Evolutionary conservation across 306 rosid species (phyloP).

Genomic region (Dalbergia cochinchinensis): DNA sequence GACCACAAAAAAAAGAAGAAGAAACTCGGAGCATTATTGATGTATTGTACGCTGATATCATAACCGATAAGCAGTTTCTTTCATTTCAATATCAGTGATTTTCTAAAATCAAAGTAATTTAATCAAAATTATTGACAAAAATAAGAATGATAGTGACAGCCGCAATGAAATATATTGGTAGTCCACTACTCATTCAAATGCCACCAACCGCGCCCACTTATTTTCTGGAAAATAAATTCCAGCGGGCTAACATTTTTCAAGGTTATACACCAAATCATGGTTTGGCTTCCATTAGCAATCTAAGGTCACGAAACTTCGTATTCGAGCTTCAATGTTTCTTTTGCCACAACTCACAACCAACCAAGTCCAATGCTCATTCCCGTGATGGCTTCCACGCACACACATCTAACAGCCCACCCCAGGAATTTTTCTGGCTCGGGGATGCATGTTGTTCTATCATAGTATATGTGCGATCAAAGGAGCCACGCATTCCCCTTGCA

Average conservation of each 20-base stretch:
- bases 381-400: constrained; percentile 5
- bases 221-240: no score
- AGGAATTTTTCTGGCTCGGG: constrained; percentile 1
- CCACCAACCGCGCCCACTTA: no score
- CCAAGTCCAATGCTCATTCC: background rate
- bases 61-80: background rate
- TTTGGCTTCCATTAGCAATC: background rate
- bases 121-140: no score
- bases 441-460: constrained; percentile 9
- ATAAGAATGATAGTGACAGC: no score
- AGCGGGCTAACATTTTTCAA: background rate
- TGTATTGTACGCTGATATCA: background rate
- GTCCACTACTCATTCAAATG: no score
- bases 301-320: constrained; percentile 5
- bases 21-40: no score
- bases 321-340: constrained; percentile 15
- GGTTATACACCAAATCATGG: background rate
- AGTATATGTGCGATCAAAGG: constrained; percentile 21
- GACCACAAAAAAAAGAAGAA: no score
- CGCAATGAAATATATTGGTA: no score
- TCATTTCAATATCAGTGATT: no score
- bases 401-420: background rate
- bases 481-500: constrained; percentile 36
- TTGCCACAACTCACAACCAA: constrained; percentile 8
- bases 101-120: no score